phyloP scores from a whole-genome alignment of 2,329 filamentous ascomycete species.

The Aspergillus chevalieri region DNA sequence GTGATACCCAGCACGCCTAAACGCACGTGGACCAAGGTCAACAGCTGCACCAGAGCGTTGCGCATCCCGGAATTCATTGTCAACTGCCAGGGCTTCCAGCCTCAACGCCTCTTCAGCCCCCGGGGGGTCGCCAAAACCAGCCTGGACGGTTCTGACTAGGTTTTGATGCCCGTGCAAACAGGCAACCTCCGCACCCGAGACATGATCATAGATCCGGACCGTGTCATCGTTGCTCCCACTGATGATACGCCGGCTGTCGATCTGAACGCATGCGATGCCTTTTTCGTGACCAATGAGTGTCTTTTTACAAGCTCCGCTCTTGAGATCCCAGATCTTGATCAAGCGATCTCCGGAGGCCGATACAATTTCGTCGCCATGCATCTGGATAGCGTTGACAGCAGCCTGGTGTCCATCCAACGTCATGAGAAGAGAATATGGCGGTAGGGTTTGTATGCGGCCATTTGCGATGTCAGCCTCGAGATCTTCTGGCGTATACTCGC shows the following conservation, averaged over 20 bases:
- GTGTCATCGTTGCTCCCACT: constrained; percentile 95
- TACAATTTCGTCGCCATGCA: constrained; percentile 77
- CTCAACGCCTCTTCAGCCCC: constrained; percentile 71
- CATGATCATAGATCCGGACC: constrained; percentile 87
- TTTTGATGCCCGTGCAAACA: constrained; percentile 75
- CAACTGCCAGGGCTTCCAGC: constrained; percentile 64
- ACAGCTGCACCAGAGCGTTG: constrained; percentile 41
- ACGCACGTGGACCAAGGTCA: constrained; percentile 37
- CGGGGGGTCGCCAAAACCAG: constrained; percentile 83
- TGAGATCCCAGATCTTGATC: constrained; percentile 93
- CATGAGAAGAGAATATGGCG: constrained; percentile 71
- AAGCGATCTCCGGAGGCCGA: constrained; percentile 90
- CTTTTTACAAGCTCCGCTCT: constrained; percentile 65
- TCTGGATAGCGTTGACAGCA: constrained; percentile 93
- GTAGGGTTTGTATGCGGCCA: constrained; percentile 39
- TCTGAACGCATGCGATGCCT: constrained; percentile 96
- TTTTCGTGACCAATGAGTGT: constrained; percentile 85
- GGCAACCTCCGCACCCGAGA: constrained; percentile 80
- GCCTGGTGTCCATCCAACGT: constrained; percentile 77
- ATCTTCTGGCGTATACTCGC: constrained; percentile 32
- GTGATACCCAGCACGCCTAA: constrained; percentile 45
- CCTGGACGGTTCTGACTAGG: constrained; percentile 89
- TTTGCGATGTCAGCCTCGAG: constrained; percentile 40
- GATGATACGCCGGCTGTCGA: constrained; percentile 86
- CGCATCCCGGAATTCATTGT: constrained; percentile 64